Conservation (phyloP, 108 stramenopile species). For the Pseudonitzschia pungens region DNA sequence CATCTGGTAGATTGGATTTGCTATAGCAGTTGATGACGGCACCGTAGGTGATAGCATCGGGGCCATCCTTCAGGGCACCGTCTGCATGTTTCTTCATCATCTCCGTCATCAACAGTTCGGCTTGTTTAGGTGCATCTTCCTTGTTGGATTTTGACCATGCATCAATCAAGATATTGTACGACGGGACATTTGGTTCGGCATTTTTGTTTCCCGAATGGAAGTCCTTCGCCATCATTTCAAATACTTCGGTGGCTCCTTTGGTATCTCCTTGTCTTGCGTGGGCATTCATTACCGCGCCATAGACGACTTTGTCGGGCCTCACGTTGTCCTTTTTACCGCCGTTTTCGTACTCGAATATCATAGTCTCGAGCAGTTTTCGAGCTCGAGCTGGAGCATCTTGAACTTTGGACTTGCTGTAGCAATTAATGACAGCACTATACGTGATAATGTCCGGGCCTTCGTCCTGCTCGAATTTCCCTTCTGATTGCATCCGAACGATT, state of each 20-base stretch:
- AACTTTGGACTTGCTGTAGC: not conserved
- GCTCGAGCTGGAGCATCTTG: conserved; percentile 2
- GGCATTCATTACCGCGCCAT: conserved; percentile 24
- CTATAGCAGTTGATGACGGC: conserved; percentile 21
- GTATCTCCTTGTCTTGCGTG: conserved; percentile 15
- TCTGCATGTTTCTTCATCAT: conserved; percentile 9
- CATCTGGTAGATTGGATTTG: not conserved
- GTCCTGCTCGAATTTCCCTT: not conserved
- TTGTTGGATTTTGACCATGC: conserved; percentile 31
- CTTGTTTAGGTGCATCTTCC: conserved; percentile 46
- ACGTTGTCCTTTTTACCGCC: not conserved
- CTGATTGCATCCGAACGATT: not conserved
- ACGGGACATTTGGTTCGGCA: conserved; percentile 25
- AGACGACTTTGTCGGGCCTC: conserved; percentile 30
- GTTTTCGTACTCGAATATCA: not conserved
- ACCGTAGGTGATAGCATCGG: conserved; percentile 44
- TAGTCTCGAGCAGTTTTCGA: conserved; percentile 16
- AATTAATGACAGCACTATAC: conserved; percentile 10
- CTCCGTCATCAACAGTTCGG: conserved; percentile 33
- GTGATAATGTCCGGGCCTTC: conserved; percentile 1
- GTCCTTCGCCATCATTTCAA: conserved; percentile 34
- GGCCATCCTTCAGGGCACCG: conserved; percentile 24
- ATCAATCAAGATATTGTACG: conserved; percentile 40
- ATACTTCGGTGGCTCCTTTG: conserved; percentile 22
- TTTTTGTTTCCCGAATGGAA: conserved; percentile 2